phyloP scores from a whole-genome alignment of 1,139 yeast species.

The Geotrichum restrictum region DNA sequence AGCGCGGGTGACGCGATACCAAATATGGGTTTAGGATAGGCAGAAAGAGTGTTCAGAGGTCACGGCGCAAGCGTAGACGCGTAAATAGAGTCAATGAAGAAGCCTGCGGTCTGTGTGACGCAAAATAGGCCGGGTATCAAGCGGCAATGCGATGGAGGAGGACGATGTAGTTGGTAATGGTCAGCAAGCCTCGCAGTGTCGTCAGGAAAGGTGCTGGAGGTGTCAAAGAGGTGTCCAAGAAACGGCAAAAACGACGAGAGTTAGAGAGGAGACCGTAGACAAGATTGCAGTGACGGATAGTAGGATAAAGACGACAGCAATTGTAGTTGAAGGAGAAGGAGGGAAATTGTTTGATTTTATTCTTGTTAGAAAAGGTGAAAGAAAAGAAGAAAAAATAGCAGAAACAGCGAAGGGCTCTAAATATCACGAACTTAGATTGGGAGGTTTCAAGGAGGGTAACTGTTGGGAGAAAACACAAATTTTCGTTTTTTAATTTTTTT shows the following conservation, averaged over 20 bases:
- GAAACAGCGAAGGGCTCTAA: not conserved
- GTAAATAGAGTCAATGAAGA: too few species aligned
- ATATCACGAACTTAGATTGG: conserved; percentile 4
- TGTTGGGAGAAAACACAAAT: conserved; percentile 6
- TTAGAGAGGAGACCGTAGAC: conserved; percentile 1
- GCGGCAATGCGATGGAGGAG: conserved; percentile 1
- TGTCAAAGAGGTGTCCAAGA: conserved; percentile 12
- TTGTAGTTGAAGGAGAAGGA: not conserved
- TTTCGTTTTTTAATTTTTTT: not conserved
- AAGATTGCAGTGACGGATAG: conserved; percentile 16
- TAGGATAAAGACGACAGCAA: conserved; percentile 1
- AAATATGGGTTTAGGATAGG: not conserved
- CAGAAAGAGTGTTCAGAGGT: not conserved
- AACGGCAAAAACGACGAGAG: not conserved
- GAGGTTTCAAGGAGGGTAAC: conserved; percentile 4
- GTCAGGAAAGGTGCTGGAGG: conserved; percentile 7
- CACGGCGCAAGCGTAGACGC: not conserved
- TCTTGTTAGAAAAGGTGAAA: conserved; percentile 4
- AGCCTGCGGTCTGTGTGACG: not conserved
- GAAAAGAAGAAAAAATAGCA: conserved; percentile 1
- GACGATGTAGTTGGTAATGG: too few species aligned
- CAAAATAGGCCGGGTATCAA: conserved; percentile 3
- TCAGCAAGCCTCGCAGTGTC: not conserved
- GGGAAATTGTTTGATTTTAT: not conserved
- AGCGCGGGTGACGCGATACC: conserved; percentile 2